Percentiles rank a stretch among this genome's conserved stretches.
These are phyloP conservation scores for Kokia cookei DNA, from an alignment of 441 rosid species.

Conservation along the genomic window DNA sequence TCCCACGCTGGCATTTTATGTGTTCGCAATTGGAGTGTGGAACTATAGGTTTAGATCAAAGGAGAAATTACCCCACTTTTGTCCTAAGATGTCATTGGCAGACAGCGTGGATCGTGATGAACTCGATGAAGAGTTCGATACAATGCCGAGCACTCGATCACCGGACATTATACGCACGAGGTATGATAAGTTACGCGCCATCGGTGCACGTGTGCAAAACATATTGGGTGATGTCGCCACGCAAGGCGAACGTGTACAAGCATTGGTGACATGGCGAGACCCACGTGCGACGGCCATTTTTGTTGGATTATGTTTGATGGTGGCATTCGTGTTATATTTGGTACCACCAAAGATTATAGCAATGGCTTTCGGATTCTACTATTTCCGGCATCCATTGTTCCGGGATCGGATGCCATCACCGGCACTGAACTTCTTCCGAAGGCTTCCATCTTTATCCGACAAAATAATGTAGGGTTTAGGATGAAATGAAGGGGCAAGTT, in stretches of 20 bases:
- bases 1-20: conserved; percentile 48
- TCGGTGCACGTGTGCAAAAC: conserved; percentile 39
- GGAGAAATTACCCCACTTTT: conserved; percentile 37
- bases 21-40: conserved; percentile 54
- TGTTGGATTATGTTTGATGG: conserved; percentile 45
- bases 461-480: conserved; percentile 46
- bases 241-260: conserved; percentile 49
- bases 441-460: conserved; percentile 59
- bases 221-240: conserved; percentile 52
- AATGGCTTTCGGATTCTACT: conserved; percentile 60
- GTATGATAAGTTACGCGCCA: conserved; percentile 27
- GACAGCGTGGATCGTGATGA: conserved; percentile 43
- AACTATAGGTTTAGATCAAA: conserved; percentile 42
- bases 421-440: conserved; percentile 47
- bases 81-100: conserved; percentile 45
- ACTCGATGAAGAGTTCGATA: conserved; percentile 62
- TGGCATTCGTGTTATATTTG: conserved; percentile 43
- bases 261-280: conserved; percentile 55
- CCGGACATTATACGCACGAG: conserved; percentile 27
- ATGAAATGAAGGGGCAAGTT: neutral
- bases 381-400: conserved; percentile 58
- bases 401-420: conserved; percentile 56
- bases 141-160: conserved; percentile 33
- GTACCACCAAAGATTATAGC: conserved; percentile 66
- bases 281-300: conserved; percentile 60